Evolutionary conservation across 1,139 yeast genomes (phyloP).

Genomic region (Suhomyces guaymorum): DNA sequence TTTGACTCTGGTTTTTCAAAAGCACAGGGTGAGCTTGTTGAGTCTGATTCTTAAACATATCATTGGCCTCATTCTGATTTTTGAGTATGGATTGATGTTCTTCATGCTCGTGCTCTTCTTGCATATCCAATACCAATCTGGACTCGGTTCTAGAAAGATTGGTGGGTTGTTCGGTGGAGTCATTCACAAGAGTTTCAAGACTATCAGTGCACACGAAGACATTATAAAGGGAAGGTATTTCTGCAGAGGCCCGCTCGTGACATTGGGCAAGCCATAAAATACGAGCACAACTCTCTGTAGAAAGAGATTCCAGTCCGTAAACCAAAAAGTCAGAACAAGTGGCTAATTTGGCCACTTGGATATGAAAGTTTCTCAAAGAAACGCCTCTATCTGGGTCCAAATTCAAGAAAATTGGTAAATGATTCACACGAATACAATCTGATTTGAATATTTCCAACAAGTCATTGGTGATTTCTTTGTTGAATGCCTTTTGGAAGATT

Average conservation of each 20-base stretch:
- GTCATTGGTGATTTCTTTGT: slow-evolving; percentile 5
- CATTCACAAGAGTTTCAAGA: slow-evolving; percentile 3
- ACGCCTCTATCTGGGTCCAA: slow-evolving; percentile 69
- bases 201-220: slow-evolving; percentile 19
- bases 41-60: too few relatives aligned
- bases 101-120: too few relatives aligned
- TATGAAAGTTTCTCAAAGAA: slow-evolving; percentile 72
- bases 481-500: slow-evolving; percentile 23
- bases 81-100: too few relatives aligned
- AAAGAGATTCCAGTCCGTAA: slow-evolving; percentile 35
- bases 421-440: slow-evolving; percentile 47
- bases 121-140: slow-evolving; percentile 7
- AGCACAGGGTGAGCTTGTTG: too few relatives aligned
- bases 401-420: slow-evolving; percentile 54
- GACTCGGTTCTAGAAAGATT: slow-evolving; percentile 9
- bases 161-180: slow-evolving; percentile 1
- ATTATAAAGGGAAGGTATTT: slow-evolving; percentile 15
- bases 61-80: too few relatives aligned
- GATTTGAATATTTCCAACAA: slow-evolving; percentile 28
- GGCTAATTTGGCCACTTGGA: slow-evolving; percentile 72
- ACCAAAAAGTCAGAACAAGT: slow-evolving; percentile 68
- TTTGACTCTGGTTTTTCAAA: too few relatives aligned
- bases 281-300: slow-evolving; percentile 41
- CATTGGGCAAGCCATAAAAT: slow-evolving; percentile 57
- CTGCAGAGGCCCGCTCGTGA: slow-evolving; percentile 25